Conservation (phyloP, 2,329 filamentous ascomycete species). For the Neopestalotiopsis rosae region DNA sequence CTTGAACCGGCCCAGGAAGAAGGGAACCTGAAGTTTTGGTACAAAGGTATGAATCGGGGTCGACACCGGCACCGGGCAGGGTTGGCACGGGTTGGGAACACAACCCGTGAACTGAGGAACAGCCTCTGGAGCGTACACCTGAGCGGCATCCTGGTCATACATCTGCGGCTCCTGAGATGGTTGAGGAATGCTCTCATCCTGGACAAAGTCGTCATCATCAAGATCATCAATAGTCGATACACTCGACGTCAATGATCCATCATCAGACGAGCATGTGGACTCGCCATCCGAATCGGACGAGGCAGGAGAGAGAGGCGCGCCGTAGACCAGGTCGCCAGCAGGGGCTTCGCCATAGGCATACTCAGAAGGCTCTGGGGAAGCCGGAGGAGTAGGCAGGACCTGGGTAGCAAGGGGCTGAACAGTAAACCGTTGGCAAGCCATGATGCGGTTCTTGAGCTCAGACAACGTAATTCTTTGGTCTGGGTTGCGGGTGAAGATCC, state of each 20-base stretch:
- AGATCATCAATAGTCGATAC: conserved; percentile 58
- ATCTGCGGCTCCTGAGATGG: conserved; percentile 39
- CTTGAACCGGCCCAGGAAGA: conserved; percentile 57
- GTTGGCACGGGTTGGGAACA: conserved; percentile 41
- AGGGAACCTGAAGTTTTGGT: conserved; percentile 52
- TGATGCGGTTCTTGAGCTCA: conserved; percentile 79
- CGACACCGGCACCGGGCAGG: conserved; percentile 35
- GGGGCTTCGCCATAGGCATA: conserved; percentile 57
- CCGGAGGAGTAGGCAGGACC: conserved; percentile 45
- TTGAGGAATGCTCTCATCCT: conserved; percentile 48
- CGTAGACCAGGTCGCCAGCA: conserved; percentile 49
- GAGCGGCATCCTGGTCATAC: conserved; percentile 53
- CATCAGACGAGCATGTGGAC: conserved; percentile 55
- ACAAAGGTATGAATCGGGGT: conserved; percentile 40
- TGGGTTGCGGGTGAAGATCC: conserved; percentile 88
- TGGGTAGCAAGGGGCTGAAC: conserved; percentile 42
- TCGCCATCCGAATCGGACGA: conserved; percentile 49
- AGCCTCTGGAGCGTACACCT: conserved; percentile 53
- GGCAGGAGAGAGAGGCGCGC: conserved; percentile 54
- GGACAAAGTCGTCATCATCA: conserved; percentile 53
- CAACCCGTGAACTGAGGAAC: conserved; percentile 50
- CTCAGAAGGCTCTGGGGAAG: conserved; percentile 48
- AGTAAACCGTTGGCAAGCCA: conserved; percentile 78
- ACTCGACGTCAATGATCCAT: conserved; percentile 61
- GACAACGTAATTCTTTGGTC: conserved; percentile 80